Percentiles rank a stretch among this genome's conserved stretches.
Conservation (phyloP, 2,329 filamentous ascomycete species). For the Fusarium sp. region DNA sequence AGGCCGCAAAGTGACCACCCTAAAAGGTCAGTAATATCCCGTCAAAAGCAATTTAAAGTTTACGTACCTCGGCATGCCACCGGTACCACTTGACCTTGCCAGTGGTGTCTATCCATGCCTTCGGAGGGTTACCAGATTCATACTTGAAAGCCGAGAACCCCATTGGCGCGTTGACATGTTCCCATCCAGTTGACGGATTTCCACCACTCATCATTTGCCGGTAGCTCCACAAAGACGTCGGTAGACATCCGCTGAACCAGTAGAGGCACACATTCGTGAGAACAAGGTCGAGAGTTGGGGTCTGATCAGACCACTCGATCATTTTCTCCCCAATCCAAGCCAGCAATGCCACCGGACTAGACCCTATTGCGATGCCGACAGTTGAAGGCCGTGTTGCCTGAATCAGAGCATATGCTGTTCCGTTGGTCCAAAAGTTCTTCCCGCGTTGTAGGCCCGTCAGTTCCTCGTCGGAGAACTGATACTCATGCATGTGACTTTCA, state of each 20-base stretch:
- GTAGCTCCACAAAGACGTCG: not conserved
- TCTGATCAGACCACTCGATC: not conserved
- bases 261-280: not conserved
- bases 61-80: not conserved
- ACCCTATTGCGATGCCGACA: not conserved
- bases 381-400: not conserved
- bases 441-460: not conserved
- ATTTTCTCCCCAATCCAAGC: not conserved
- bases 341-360: not conserved
- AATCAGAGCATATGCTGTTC: not conserved
- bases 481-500: not conserved
- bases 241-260: not conserved
- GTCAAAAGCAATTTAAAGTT: not conserved
- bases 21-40: not conserved
- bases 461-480: not conserved
- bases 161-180: not conserved
- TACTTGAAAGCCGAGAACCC: not conserved
- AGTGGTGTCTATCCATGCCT: not conserved
- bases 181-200: not conserved
- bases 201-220: not conserved
- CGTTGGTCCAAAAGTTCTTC: not conserved
- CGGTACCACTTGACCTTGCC: not conserved
- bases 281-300: not conserved
- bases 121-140: not conserved
- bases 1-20: not conserved